Evolutionary conservation across 2,329 filamentous ascomycete species (phyloP).

Genomic region (Pestalotiopsis sp.): DNA sequence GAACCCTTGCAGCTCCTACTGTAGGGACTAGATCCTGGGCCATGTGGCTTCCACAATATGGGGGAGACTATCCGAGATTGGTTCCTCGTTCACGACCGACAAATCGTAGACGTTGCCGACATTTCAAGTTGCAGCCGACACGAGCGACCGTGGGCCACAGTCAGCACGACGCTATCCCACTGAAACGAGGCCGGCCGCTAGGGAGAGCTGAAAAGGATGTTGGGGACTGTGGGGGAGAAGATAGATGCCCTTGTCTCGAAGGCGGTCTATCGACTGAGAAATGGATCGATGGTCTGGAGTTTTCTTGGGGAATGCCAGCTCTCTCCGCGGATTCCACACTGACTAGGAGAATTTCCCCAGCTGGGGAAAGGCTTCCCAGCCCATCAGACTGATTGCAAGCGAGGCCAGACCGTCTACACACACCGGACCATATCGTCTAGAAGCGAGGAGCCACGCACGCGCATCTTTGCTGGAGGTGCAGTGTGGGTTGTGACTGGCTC

Average conservation of each 20-base stretch:
- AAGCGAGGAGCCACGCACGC: background rate
- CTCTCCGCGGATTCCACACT: background rate
- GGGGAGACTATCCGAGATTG: slow-evolving; percentile 10
- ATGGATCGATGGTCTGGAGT: no score
- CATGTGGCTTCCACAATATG: background rate
- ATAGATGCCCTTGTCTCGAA: background rate
- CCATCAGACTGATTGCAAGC: slow-evolving; percentile 5
- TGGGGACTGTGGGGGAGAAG: slow-evolving; percentile 3
- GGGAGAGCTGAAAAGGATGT: background rate
- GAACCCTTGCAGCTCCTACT: background rate
- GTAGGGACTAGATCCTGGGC: background rate
- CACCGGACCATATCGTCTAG: background rate
- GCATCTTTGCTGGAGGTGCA: background rate
- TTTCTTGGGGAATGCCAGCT: background rate
- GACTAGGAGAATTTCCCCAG: slow-evolving; percentile 2
- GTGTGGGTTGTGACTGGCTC: background rate
- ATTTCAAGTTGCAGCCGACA: background rate
- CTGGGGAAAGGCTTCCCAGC: background rate
- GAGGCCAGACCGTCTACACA: background rate
- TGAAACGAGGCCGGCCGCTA: background rate
- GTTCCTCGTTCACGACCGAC: background rate
- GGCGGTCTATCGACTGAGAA: background rate
- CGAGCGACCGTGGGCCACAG: background rate
- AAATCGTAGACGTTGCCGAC: background rate
- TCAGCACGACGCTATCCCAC: background rate